Evolutionary conservation across 805 yeast species (phyloP), one percentile per base, ranked within the genome.

Genomic region (Myxozyma vanderwaltii): DNA sequence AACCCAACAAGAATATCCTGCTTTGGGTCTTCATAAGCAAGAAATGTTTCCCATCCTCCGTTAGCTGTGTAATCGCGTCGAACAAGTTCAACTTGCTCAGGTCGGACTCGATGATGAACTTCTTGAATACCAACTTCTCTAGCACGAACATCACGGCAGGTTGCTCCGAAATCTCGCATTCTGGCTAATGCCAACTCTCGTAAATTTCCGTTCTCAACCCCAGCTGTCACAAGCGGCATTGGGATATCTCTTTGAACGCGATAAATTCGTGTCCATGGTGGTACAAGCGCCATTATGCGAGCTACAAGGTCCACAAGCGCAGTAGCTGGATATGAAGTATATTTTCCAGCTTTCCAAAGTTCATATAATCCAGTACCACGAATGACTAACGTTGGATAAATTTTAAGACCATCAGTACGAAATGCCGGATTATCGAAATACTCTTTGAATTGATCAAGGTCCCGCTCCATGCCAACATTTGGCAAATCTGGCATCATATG

Each of bases 401-500:
- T 81, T 72, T 94, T 94, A 64, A 94, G 80, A 38, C 99, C 99
- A 72, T 94, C 99, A 1, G 99, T 94, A 74, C 99, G 82, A 75
- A 94, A 94, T 29, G 84, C 96, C 0, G 99, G 99, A 72, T 89
- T 94, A 69, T 92, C 98, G 72, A 94, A 94, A 76, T 94, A 94
- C 73, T 94, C 99, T 69, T 86, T 84, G 71, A 94, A 94, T 76
- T 94, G 99, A 70, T 91, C 96, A 59, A 92, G 77, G 72, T 94
- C 99, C 72, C 99, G 83, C 75, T 94, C 99, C 96, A 92, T 89
- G 19, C 98, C 99, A 59, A 94, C 97, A 70, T 94, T 94, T 17
- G 99, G 99, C 69, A 94, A 79, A 78, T 94, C 99, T 15, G 99
- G 99, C 99, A 94, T 94, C 99, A 94, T 94, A 76, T 94, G 99